A percentile compares a stretch with the other conserved stretches of the same genome.
Evolutionary conservation across 1,284 basidiomycete species (phyloP).

Genomic region (Gymnopus androsaceus): DNA sequence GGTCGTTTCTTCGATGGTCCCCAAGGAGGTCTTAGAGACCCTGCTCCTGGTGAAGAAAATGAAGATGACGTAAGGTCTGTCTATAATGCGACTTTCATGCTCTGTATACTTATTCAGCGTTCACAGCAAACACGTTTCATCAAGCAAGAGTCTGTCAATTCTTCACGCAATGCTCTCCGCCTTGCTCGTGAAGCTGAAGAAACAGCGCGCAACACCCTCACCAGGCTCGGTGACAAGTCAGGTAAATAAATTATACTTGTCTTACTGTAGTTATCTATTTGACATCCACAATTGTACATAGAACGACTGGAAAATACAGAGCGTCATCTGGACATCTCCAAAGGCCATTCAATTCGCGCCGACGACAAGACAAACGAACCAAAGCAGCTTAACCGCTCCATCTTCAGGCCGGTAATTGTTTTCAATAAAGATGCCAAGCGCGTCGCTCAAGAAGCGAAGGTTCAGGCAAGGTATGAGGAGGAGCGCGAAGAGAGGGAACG

Average conservation of each 20-base stretch:
- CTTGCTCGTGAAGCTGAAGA: constrained; percentile 96
- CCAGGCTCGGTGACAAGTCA: constrained; percentile 89
- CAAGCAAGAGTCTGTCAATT: constrained; percentile 92
- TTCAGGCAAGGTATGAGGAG: constrained; percentile 86
- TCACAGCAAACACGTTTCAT: constrained; percentile 85
- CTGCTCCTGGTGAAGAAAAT: constrained; percentile 74
- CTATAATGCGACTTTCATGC: too few species aligned
- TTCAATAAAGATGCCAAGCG: constrained; percentile 94
- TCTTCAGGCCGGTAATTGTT: constrained; percentile 91
- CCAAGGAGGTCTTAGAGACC: constrained; percentile 31
- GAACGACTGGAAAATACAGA: constrained; percentile 95
- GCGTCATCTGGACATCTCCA: constrained; percentile 92
- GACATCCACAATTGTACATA: constrained; percentile 30
- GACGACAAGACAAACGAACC: constrained; percentile 95
- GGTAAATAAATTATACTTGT: constrained; percentile 56
- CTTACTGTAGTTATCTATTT: background rate
- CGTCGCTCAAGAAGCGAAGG: constrained; percentile 87
- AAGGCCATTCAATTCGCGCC: constrained; percentile 86
- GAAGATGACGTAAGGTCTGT: constrained; percentile 97
- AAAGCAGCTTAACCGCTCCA: constrained; percentile 92
- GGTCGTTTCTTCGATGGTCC: constrained; percentile 67
- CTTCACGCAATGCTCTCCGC: constrained; percentile 90
- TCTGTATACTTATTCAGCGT: too few species aligned
- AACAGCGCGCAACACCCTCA: constrained; percentile 86
- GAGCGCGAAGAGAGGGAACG: constrained; percentile 87